phyloP scores from a whole-genome alignment of 2,329 filamentous ascomycete species.

The Magnaporthales sp. region DNA sequence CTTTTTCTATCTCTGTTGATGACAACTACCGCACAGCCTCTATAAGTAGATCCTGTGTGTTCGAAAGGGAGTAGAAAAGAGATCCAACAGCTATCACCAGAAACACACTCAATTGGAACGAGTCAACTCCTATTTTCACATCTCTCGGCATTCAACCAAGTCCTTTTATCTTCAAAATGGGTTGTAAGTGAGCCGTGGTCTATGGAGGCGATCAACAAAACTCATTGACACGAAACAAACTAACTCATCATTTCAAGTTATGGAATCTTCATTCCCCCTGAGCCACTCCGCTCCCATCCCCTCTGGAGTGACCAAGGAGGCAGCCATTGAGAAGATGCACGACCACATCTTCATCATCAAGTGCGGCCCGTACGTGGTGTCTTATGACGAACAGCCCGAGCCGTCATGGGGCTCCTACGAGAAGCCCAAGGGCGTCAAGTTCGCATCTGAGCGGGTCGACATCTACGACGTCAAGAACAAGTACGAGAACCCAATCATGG shows the following conservation, averaged over 20 bases:
- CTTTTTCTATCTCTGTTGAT: background rate
- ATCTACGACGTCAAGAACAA: conserved; percentile 40
- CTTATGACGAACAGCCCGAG: conserved; percentile 12
- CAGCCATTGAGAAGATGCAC: conserved; percentile 39
- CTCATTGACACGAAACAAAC: background rate
- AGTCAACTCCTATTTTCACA: background rate
- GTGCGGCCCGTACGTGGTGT: conserved; percentile 41
- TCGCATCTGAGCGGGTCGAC: conserved; percentile 18
- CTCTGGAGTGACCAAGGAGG: conserved; percentile 20
- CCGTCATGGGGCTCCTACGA: conserved; percentile 14
- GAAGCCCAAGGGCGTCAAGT: conserved; percentile 18
- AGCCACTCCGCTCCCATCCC: conserved; percentile 21
- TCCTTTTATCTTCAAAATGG: background rate
- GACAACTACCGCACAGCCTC: background rate
- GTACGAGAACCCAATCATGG: conserved; percentile 44
- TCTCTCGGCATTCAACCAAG: background rate
- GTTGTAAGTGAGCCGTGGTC: background rate
- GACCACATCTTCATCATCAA: conserved; percentile 41
- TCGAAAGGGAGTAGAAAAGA: background rate
- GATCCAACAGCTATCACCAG: background rate
- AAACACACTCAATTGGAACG: background rate
- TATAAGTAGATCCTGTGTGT: background rate
- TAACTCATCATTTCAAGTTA: background rate
- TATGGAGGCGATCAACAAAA: background rate
- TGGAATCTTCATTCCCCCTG: background rate